Base-by-base conservation (phyloP, 2,329 filamentous ascomycete species). In the Calonectria multiphialidica region DNA sequence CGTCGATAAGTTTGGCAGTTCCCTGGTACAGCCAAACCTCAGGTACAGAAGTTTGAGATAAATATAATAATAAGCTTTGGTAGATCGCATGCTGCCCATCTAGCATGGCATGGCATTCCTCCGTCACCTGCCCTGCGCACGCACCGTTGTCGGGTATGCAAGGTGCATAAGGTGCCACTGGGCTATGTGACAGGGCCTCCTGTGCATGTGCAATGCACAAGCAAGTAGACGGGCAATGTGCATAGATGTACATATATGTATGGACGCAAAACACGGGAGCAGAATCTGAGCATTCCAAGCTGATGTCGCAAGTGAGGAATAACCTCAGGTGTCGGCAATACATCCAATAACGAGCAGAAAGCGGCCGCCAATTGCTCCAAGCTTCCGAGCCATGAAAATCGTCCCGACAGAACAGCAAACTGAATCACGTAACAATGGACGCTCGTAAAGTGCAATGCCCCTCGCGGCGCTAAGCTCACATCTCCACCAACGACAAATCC, bases 121-220 rank as follows among this genome's bases (percentile, higher is more conserved):
- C 64, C 42, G 72, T 61, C 64, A 66, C 74, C 70, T 72, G 61
- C 65, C 50, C 72, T 77, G 66, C 74, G 76, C 70, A 70, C 74
- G 67, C 75, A 76, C 74, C 75, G 76, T 79, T 78, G 55, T 68
- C 73, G 74, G 77, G 76, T 78, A 79, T 79, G 76, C 77, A 79
- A 74, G 75, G 74, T 77, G 76, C 74, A 79, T 77, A 75, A 79
- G 61, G 77, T 72, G 71, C 74, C 64, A 76, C 72, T 65, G 74
- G 68, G 70, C 67, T 61, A 74, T 68, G 70, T 72, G 70, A 75
- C 72, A 77, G 76, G 72, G 71, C 70, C 35, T 42, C 68, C 33
- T 68, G 63, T 71, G 68, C 68, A 64, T 71, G 68, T 65, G 66
- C 50, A 65, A 57, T 70, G 70, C 70, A 72, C 44, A 66, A 57